Evolutionary conservation across 352 stramenopile species (phyloP).

Genomic region (Pythium brassicae): DNA sequence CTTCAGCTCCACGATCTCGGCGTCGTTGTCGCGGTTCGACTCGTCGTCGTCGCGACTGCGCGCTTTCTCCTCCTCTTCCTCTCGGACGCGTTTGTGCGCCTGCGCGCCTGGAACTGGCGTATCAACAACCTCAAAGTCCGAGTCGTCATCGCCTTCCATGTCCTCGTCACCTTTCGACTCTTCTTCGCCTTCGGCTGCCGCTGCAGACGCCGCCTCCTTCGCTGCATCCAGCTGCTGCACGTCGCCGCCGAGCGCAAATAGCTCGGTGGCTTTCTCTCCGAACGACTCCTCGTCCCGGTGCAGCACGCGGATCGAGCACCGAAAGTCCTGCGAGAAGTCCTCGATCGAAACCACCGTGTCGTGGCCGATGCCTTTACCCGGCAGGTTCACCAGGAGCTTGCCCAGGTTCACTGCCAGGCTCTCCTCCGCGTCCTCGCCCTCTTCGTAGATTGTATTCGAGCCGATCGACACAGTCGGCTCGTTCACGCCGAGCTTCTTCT

Average conservation of each 20-base stretch:
- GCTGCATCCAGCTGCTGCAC: constrained; percentile 46
- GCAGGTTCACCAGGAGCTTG: constrained; percentile 87
- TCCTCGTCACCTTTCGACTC: constrained; percentile 31
- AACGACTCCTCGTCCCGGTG: constrained; percentile 63
- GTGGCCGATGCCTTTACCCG: constrained; percentile 90
- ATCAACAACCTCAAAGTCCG: constrained; percentile 30
- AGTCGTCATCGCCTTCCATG: constrained; percentile 28
- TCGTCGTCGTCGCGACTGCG: constrained; percentile 1
- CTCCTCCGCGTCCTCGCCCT: constrained; percentile 90
- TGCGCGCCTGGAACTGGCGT: not conserved
- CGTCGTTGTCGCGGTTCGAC: constrained; percentile 1
- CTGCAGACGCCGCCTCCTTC: not conserved
- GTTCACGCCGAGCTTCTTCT: constrained; percentile 88
- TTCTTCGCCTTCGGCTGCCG: constrained; percentile 5
- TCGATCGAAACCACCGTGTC: constrained; percentile 91
- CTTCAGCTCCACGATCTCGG: constrained; percentile 14
- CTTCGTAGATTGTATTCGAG: constrained; percentile 91
- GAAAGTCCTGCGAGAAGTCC: constrained; percentile 95
- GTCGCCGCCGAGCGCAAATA: constrained; percentile 76
- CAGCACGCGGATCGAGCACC: constrained; percentile 77
- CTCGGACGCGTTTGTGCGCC: constrained; percentile 7
- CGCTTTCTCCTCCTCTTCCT: not conserved
- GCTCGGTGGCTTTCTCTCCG: constrained; percentile 58
- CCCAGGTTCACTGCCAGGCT: constrained; percentile 81
- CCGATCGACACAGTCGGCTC: constrained; percentile 85